Base-by-base conservation (phyloP, 1,284 basidiomycete genomes). In the Naganishia liquefaciens region DNA sequence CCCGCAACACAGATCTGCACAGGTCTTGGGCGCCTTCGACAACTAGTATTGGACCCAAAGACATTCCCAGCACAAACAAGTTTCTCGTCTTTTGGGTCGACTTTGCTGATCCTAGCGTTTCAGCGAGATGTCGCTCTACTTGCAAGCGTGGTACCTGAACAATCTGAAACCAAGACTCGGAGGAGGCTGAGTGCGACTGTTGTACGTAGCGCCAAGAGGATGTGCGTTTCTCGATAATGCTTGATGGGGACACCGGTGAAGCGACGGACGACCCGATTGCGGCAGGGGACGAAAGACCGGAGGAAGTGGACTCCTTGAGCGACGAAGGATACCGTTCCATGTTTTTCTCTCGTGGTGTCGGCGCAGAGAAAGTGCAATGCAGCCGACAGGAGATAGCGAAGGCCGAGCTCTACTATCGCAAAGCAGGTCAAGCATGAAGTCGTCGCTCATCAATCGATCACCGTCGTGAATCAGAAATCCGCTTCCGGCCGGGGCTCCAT, bases 21-120 rank as follows among this genome's bases (percentile, higher is more conserved):
- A 79, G 80, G 58, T 83, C 81, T 15, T 66, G 54, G 2, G 76
- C 73, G 1, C 71, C 70, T 0, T 74, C 64, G 21, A 80, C 79
- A 60, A 82, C 81, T 42, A 82, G 75, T 1, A 81, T 66, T 4
- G 75, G 68, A 1, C 77, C 77, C 5, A 83, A 71, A 0, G 77
- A 80, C 66, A 80, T 76, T 9, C 81, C 81, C 6, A 82, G 74
- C 6, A 81, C 71, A 50, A 79, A 76, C 62, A 80, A 78, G 51
- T 13, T 50, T 7, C 52, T 62, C 1, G 23, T 68, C 57, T 66
- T 55, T 25, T 62, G 63, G 30, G 40, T n/a, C 28, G 77, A 66
- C 63, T 72, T 71, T 46, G 70, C 72, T 2, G 72, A 66, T 10
- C 77, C 79, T 5, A 80, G 67, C 0, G 69, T 64, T 0, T 68